Evolutionary conservation across 164 flowering plant species (phyloP).

Genomic region (Aristolochia californica): DNA sequence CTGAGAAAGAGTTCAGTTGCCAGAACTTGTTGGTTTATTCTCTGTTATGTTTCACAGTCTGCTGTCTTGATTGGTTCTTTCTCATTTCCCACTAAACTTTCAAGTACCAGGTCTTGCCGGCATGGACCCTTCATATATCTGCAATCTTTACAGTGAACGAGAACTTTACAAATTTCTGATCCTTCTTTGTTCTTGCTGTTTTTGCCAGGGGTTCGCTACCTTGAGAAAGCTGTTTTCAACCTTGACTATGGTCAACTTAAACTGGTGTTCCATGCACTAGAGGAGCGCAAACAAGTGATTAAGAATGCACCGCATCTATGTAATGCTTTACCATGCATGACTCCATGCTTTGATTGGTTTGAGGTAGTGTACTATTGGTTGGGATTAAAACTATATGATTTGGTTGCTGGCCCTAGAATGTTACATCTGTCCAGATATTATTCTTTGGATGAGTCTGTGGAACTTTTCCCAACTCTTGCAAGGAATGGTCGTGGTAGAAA

Average conservation of each 20-base stretch:
- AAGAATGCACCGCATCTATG: slow-evolving; percentile 95
- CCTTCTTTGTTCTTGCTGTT: background rate
- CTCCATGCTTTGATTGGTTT: slow-evolving; percentile 97
- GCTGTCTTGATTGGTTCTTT: too few species aligned
- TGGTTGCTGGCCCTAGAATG: slow-evolving; percentile 74
- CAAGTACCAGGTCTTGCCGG: too few species aligned
- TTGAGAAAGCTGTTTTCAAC: slow-evolving; percentile 97
- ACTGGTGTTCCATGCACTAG: slow-evolving; percentile 95
- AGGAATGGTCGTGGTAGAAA: slow-evolving; percentile 51
- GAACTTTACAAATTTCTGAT: too few species aligned
- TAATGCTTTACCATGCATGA: slow-evolving; percentile 97
- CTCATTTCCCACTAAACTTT: too few species aligned
- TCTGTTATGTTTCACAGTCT: too few species aligned
- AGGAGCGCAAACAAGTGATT: slow-evolving; percentile 95
- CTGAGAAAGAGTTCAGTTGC: too few species aligned
- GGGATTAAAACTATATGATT: slow-evolving; percentile 91
- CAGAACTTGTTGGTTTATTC: too few species aligned
- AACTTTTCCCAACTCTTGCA: slow-evolving; percentile 94
- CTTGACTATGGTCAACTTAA: slow-evolving; percentile 94
- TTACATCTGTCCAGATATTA: slow-evolving; percentile 91
- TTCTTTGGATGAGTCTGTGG: slow-evolving; percentile 78
- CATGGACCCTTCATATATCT: too few species aligned
- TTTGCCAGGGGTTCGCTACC: slow-evolving; percentile 76
- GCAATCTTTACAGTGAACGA: too few species aligned
- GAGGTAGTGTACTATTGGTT: slow-evolving; percentile 84